phyloP scores from a whole-genome alignment of 164 flowering plant genomes.

The Cinnamomum chago region DNA sequence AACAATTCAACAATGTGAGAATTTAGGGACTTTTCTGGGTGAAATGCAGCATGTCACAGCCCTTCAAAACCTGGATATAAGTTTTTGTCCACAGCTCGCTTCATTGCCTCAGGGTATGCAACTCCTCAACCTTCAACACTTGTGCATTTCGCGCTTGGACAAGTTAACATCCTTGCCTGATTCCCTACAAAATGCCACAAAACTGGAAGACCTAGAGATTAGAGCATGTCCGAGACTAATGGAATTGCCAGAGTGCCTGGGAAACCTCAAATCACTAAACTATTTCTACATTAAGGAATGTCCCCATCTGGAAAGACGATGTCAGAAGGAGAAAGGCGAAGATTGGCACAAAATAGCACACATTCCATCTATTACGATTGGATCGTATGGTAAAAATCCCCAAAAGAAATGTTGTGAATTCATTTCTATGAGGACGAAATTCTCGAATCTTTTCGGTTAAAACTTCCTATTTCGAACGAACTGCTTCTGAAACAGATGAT shows the following conservation, averaged over 20 bases:
- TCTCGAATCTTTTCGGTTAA: too few species aligned
- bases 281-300: neutral
- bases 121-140: neutral
- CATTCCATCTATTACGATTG: slow-evolving; percentile 3
- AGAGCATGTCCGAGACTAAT: neutral
- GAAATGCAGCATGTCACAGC: too few species aligned
- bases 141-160: neutral
- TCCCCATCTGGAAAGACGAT: slow-evolving; percentile 4
- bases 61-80: neutral
- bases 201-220: neutral
- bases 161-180: slow-evolving; percentile 8
- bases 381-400: neutral
- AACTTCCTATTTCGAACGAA: too few species aligned
- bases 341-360: slow-evolving; percentile 18
- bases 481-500: too few species aligned
- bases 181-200: slow-evolving; percentile 1
- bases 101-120: slow-evolving; percentile 7
- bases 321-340: slow-evolving; percentile 10
- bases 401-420: too few species aligned
- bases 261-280: neutral
- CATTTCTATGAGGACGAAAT: too few species aligned
- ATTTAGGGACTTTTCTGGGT: neutral
- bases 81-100: neutral
- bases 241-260: slow-evolving; percentile 3
- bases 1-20: neutral